phyloP scores from a whole-genome alignment of 1,284 basidiomycete genomes.

The Phellopilus nigrolimitatus region DNA sequence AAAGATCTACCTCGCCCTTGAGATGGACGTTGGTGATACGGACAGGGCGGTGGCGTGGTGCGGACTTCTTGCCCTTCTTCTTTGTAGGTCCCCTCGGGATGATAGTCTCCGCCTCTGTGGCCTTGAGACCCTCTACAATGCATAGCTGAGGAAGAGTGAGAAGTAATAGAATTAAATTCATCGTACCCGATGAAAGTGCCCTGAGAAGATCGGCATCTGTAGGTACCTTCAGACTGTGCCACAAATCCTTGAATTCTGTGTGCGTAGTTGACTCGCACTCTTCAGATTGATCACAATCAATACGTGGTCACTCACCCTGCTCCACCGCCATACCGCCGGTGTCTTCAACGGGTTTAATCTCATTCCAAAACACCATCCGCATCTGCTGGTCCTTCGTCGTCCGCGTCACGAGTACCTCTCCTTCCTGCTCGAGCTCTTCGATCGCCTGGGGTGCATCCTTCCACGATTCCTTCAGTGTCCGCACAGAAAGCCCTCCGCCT shows the following conservation, averaged over 20 bases:
- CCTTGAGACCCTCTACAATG: constrained; percentile 65
- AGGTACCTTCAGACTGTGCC: constrained; percentile 81
- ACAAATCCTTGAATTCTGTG: constrained; percentile 80
- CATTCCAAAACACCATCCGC: constrained; percentile 90
- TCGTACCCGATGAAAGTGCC: constrained; percentile 64
- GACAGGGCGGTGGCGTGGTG: constrained; percentile 66
- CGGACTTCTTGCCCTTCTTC: constrained; percentile 81
- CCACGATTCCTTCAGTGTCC: constrained; percentile 85
- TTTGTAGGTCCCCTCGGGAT: constrained; percentile 58
- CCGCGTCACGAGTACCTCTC: constrained; percentile 81
- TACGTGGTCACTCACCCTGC: constrained; percentile 52
- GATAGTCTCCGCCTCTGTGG: constrained; percentile 53
- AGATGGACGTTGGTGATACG: constrained; percentile 87
- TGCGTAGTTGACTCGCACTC: background rate
- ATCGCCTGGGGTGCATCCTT: constrained; percentile 78
- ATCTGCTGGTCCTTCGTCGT: constrained; percentile 80
- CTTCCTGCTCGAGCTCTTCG: constrained; percentile 82
- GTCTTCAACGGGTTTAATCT: constrained; percentile 72
- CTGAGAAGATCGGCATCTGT: constrained; percentile 78
- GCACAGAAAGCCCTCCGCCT: constrained; percentile 80
- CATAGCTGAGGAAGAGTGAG: constrained; percentile 14
- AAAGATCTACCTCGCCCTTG: constrained; percentile 78
- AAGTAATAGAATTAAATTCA: background rate
- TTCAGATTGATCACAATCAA: background rate
- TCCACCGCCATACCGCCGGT: constrained; percentile 68